Conservation (phyloP, 2,329 filamentous ascomycete species). For the Pseudocercospora fuligena region DNA sequence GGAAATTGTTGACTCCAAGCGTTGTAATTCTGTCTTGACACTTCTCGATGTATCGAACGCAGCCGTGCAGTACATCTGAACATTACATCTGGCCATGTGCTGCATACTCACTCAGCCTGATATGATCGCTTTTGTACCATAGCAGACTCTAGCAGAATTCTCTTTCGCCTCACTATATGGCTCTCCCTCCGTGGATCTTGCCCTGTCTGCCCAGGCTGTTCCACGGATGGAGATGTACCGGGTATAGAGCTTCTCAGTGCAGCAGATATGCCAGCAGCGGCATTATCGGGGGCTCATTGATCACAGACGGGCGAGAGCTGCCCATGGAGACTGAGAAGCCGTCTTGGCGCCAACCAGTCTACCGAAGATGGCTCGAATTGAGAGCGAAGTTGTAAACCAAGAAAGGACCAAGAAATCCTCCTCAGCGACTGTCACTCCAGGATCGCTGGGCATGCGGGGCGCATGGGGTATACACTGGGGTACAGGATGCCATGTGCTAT, state of each 20-base stretch:
- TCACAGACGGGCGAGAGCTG: no score
- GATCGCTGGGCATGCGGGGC: no score
- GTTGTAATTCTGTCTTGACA: not conserved
- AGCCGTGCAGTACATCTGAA: not conserved
- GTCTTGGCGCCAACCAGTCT: no score
- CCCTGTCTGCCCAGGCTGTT: not conserved
- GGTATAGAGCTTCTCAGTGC: not conserved
- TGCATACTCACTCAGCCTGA: not conserved
- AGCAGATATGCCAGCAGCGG: not conserved
- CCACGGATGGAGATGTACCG: not conserved
- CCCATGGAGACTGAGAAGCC: no score
- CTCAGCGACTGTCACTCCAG: no score
- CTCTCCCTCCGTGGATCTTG: not conserved
- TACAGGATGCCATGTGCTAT: no score
- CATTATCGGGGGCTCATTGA: not conserved
- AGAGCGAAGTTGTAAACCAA: no score
- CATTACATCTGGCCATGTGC: not conserved
- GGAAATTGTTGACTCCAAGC: slow-evolving; percentile 2
- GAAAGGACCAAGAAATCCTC: no score
- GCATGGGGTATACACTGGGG: no score
- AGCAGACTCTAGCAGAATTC: not conserved
- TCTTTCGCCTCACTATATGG: not conserved
- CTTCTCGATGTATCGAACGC: not conserved
- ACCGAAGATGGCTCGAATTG: no score
- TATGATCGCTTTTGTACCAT: not conserved